Evolutionary conservation across 768 basidiomycete genomes (phyloP).

Genomic region (Boletus speciosus): DNA sequence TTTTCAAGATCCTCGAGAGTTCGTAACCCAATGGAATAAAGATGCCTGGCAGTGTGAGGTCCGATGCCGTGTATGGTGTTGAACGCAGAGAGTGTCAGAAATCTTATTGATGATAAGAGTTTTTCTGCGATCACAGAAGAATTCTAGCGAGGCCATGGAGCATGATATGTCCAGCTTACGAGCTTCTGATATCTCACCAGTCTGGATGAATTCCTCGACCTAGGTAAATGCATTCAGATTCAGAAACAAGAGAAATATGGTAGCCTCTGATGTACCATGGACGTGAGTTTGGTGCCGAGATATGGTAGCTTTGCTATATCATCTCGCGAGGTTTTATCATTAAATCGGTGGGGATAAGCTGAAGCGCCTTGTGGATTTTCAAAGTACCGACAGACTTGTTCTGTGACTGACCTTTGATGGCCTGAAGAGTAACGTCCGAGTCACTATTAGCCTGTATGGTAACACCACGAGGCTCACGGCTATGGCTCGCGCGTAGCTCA

Average conservation of each 20-base stretch:
- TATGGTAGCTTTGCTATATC: slow-evolving; percentile 45
- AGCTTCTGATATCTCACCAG: slow-evolving; percentile 57
- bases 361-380: not conserved
- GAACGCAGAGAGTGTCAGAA: slow-evolving; percentile 54
- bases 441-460: not conserved
- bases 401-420: slow-evolving; percentile 42
- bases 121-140: slow-evolving; percentile 37
- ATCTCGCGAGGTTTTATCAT: slow-evolving; percentile 31
- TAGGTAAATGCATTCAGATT: slow-evolving; percentile 22
- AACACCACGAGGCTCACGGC: slow-evolving; percentile 43
- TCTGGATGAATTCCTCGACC: slow-evolving; percentile 61
- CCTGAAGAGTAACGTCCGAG: slow-evolving; percentile 25
- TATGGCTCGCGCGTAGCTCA: slow-evolving; percentile 72
- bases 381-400: not conserved
- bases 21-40: slow-evolving; percentile 64
- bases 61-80: slow-evolving; percentile 72
- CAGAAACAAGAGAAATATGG: not conserved
- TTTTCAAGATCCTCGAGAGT: slow-evolving; percentile 65
- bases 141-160: not conserved
- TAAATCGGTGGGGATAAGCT: slow-evolving; percentile 52
- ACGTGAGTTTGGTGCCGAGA: slow-evolving; percentile 48
- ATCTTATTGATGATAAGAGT: slow-evolving; percentile 49
- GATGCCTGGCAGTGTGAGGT: slow-evolving; percentile 58
- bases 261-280: slow-evolving; percentile 38
- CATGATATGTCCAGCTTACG: slow-evolving; percentile 31